phyloP scores from a whole-genome alignment of 108 stramenopile genomes.

The Nitzschia palea region DNA sequence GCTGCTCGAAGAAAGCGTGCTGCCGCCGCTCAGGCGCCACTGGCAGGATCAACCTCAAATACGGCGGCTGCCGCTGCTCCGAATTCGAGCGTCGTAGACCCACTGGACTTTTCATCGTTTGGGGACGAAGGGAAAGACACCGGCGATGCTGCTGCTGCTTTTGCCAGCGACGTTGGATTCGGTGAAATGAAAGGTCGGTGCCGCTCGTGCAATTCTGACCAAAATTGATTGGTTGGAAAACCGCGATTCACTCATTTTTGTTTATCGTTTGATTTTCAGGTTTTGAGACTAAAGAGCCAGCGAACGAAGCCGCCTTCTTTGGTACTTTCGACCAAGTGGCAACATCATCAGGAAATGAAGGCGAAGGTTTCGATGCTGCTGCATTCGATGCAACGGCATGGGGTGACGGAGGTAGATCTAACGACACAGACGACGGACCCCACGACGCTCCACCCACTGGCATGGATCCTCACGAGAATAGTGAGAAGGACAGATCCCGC shows the following conservation, averaged over 20 bases:
- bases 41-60: not conserved
- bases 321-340: constrained; percentile 23
- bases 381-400: constrained; percentile 27
- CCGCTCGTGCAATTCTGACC: not conserved
- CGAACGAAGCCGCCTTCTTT: constrained; percentile 18
- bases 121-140: constrained; percentile 9
- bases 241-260: not conserved
- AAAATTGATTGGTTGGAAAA: not conserved
- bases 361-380: constrained; percentile 7
- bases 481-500: constrained; percentile 10
- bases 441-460: not conserved
- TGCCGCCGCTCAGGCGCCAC: constrained; percentile 15
- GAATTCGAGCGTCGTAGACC: not conserved
- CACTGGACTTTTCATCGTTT: constrained; percentile 16
- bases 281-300: constrained; percentile 13
- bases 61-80: constrained; percentile 2
- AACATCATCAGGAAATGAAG: not conserved
- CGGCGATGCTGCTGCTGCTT: constrained; percentile 20
- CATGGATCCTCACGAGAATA: not conserved
- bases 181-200: constrained; percentile 32
- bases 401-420: not conserved
- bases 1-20: constrained; percentile 71
- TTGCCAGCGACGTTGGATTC: constrained; percentile 19
- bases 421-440: not conserved
- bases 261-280: not conserved